phyloP scores from a whole-genome alignment of 1,284 basidiomycete genomes.

The Pulveroboletus sp. region DNA sequence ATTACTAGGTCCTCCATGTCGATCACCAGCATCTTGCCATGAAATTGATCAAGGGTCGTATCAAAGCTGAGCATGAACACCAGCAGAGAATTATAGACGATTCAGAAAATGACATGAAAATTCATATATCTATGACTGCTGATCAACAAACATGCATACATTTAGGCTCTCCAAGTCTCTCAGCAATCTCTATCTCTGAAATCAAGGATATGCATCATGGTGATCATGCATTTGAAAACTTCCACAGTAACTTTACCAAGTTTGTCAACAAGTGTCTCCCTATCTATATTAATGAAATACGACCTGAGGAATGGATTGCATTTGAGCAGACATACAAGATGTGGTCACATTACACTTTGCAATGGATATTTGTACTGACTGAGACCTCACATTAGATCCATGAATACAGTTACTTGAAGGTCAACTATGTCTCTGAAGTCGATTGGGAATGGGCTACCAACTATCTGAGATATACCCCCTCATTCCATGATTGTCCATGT shows the following conservation, averaged over 20 bases:
- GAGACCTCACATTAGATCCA: background rate
- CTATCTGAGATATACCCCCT: background rate
- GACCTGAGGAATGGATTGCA: background rate
- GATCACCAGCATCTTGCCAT: background rate
- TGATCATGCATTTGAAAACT: background rate
- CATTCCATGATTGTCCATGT: background rate
- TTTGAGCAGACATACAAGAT: background rate
- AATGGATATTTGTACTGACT: too few species aligned
- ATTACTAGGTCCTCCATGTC: background rate
- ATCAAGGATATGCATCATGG: background rate
- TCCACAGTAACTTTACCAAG: background rate
- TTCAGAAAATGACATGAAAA: too few species aligned
- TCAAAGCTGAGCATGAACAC: background rate
- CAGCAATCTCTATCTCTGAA: background rate
- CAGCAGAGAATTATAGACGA: too few species aligned
- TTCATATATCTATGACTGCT: background rate
- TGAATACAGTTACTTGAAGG: background rate
- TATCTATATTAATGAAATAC: background rate
- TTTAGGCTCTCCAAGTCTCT: background rate
- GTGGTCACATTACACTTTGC: too few species aligned
- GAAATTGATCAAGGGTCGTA: background rate
- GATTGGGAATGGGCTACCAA: conserved; percentile 1
- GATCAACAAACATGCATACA: background rate
- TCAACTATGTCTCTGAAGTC: background rate
- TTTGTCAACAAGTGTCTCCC: background rate